These are phyloP conservation scores for Fusarium miscanthi DNA, from an alignment of 2,329 filamentous ascomycete species.

Conservation along the genomic window DNA sequence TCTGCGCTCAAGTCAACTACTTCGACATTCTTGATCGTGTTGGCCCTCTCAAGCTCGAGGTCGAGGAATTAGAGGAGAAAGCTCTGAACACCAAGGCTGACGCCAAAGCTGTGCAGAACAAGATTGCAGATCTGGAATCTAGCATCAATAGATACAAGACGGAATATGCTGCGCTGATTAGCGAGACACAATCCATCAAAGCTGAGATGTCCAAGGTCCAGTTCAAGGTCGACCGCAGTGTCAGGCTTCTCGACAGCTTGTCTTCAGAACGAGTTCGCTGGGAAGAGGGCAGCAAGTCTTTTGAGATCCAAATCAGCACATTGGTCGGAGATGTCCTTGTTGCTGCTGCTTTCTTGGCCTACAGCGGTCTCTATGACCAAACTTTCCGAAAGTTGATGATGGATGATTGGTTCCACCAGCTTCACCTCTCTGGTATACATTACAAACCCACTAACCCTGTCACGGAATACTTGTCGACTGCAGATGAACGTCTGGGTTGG, in stretches of 20 bases:
- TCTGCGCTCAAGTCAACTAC: conserved; percentile 94
- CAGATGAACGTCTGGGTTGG: conserved; percentile 94
- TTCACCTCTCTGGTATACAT: conserved; percentile 90
- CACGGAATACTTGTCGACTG: conserved; percentile 95
- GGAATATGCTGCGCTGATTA: conserved; percentile 95
- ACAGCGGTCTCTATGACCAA: conserved; percentile 96
- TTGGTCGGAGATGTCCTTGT: conserved; percentile 95
- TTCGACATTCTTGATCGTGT: conserved; percentile 97
- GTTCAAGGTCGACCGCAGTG: conserved; percentile 97
- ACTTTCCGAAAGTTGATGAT: conserved; percentile 98
- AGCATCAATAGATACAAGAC: conserved; percentile 96
- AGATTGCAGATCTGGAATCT: conserved; percentile 82
- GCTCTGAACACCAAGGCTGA: conserved; percentile 93
- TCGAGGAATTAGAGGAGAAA: conserved; percentile 85
- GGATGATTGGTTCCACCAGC: conserved; percentile 96
- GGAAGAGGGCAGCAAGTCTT: conserved; percentile 98
- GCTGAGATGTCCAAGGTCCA: conserved; percentile 95
- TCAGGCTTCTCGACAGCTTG: conserved; percentile 91
- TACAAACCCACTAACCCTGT: conserved; percentile 95
- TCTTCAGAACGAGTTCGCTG: conserved; percentile 93
- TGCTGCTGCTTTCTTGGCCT: conserved; percentile 96
- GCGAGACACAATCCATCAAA: conserved; percentile 97
- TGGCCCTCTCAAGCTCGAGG: conserved; percentile 90
- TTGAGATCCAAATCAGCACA: conserved; percentile 97
- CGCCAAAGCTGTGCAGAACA: conserved; percentile 90